Conservation (phyloP, 192 early-diverging fungal species). For the Entrophospora sp. region DNA sequence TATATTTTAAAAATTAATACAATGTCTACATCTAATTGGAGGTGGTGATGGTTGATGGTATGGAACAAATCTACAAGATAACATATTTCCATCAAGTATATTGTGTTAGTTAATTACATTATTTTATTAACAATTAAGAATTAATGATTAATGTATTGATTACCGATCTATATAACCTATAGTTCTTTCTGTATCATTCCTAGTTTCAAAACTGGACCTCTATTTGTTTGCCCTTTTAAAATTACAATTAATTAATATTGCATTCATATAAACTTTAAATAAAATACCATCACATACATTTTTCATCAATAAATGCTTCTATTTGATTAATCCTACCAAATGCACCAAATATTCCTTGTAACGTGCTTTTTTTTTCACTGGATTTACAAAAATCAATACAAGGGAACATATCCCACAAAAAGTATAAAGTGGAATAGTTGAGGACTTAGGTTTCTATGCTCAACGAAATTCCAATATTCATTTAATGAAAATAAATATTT, state of each 20-base stretch:
- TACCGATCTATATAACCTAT: slow-evolving; percentile 37
- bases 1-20: background rate
- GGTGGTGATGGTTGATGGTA: slow-evolving; percentile 19
- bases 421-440: too few species aligned
- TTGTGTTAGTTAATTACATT: background rate
- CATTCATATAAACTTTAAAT: background rate
- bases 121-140: background rate
- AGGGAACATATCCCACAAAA: too few species aligned
- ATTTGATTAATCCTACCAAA: slow-evolving; percentile 25
- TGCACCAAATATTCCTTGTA: slow-evolving; percentile 32
- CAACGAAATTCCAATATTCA: too few species aligned
- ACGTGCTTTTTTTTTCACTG: too few species aligned
- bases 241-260: background rate
- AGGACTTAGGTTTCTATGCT: too few species aligned
- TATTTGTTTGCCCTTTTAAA: slow-evolving; percentile 28
- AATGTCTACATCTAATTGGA: slow-evolving; percentile 19
- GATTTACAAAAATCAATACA: too few species aligned
- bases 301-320: slow-evolving; percentile 30
- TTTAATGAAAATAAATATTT: too few species aligned
- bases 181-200: slow-evolving; percentile 32
- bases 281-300: slow-evolving; percentile 21
- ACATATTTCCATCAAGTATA: slow-evolving; percentile 28
- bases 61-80: slow-evolving; percentile 26
- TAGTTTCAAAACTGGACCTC: slow-evolving; percentile 29
- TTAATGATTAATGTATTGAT: slow-evolving; percentile 25